These are phyloP conservation scores for Oryza officinalis DNA, from an alignment of 176 grass and related monocot genomes.

Conservation along the genomic window DNA sequence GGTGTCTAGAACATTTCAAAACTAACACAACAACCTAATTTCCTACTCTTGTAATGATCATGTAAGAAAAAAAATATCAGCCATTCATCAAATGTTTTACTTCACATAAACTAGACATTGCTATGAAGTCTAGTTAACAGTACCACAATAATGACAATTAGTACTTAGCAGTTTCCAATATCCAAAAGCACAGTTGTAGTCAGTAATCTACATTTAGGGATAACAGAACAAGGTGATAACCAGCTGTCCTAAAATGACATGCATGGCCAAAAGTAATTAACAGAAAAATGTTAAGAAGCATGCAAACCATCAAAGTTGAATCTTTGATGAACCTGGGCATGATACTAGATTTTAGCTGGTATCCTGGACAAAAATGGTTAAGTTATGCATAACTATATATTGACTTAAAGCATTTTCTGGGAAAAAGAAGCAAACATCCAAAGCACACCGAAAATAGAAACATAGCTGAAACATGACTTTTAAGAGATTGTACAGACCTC, in stretches of 20 bases:
- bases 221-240: neutral
- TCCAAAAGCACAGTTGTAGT: neutral
- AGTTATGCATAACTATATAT: neutral
- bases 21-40: neutral
- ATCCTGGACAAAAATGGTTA: neutral
- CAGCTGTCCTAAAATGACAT: neutral
- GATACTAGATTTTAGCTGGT: neutral
- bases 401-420: neutral
- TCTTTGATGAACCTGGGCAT: neutral
- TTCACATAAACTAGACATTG: neutral
- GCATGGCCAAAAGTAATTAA: neutral
- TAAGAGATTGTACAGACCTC: slow-evolving; percentile 68
- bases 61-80: neutral
- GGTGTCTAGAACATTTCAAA: neutral
- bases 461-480: neutral
- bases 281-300: neutral
- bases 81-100: neutral
- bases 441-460: neutral
- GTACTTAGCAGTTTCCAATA: neutral
- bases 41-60: neutral
- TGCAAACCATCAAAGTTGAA: neutral
- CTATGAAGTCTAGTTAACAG: neutral
- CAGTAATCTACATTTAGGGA: neutral
- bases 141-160: neutral
- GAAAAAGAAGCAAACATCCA: neutral